A percentile compares a stretch with the other conserved stretches of the same genome.
These are phyloP conservation scores for Salisapilia sapeloensis DNA, from an alignment of 352 stramenopile species.

Conservation along the genomic window DNA sequence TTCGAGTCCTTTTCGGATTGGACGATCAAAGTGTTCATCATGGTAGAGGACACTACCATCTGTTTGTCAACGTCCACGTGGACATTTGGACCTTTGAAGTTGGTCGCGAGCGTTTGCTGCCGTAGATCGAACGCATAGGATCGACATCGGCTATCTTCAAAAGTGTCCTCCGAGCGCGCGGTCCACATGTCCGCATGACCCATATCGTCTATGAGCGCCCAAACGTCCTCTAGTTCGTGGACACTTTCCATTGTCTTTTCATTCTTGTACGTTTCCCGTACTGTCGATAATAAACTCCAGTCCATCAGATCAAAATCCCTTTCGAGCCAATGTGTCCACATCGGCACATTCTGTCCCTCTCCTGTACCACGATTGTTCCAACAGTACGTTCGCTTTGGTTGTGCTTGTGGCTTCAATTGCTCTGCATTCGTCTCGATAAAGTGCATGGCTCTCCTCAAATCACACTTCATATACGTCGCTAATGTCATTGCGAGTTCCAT, in stretches of 20 bases:
- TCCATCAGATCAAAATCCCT: constrained; percentile 38
- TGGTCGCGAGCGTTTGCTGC: no score
- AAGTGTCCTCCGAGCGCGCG: neutral
- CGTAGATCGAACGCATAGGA: no score
- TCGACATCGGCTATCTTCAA: no score
- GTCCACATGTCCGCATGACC: constrained; percentile 27
- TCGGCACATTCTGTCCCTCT: constrained; percentile 11
- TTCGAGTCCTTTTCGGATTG: no score
- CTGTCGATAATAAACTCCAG: constrained; percentile 25
- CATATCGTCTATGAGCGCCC: constrained; percentile 24
- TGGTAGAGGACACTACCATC: no score
- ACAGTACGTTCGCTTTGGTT: constrained; percentile 1
- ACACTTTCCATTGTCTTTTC: constrained; percentile 19
- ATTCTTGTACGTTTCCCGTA: neutral
- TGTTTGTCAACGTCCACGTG: no score
- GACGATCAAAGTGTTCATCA: no score
- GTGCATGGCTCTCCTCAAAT: constrained; percentile 51
- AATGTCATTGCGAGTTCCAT: constrained; percentile 16
- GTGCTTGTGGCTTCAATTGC: constrained; percentile 5
- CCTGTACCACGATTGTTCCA: neutral
- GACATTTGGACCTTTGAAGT: no score
- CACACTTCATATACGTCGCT: constrained; percentile 33
- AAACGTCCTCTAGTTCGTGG: constrained; percentile 19
- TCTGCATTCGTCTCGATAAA: constrained; percentile 38
- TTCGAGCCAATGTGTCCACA: constrained; percentile 20